These are phyloP conservation scores for Fusarium nelsonii DNA, from an alignment of 2,329 filamentous ascomycete genomes.

Conservation along the genomic window DNA sequence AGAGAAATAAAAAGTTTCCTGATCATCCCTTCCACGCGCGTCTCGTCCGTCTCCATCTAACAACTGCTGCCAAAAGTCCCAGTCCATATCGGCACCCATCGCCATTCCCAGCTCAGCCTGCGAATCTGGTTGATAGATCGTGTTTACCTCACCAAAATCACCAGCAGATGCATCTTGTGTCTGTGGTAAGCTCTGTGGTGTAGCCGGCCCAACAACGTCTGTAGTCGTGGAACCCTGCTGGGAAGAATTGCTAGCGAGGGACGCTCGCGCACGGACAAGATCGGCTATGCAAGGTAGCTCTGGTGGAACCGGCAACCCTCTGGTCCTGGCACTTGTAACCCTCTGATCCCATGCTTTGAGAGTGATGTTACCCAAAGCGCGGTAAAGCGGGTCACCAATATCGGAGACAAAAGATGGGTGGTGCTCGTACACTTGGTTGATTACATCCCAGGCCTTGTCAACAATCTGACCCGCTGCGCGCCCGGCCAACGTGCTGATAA, in stretches of 20 bases:
- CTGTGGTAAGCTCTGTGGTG: not conserved
- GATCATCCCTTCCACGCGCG: not conserved
- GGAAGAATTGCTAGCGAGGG: not conserved
- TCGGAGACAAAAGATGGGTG: not conserved
- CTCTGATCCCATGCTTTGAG: constrained; percentile 1
- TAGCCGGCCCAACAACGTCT: not conserved
- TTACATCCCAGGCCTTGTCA: not conserved
- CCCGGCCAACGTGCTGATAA: constrained; percentile 3
- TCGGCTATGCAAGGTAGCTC: not conserved
- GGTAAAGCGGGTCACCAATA: not conserved
- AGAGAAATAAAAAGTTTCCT: not conserved
- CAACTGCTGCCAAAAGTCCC: constrained; percentile 9
- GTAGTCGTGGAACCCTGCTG: not conserved
- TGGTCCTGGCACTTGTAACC: not conserved
- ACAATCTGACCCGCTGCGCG: not conserved
- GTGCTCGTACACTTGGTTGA: not conserved
- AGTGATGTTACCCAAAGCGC: not conserved
- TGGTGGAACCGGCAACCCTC: not conserved
- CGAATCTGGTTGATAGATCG: not conserved
- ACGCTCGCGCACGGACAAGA: not conserved
- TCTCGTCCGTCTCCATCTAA: not conserved
- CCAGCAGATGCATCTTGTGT: not conserved
- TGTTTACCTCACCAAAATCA: not conserved
- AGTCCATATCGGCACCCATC: not conserved
- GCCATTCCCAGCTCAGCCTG: not conserved